Percentiles rank a stretch among this genome's conserved stretches.
Conservation (phyloP, 2,329 filamentous ascomycete species). For the Paecilomyces fulvus region DNA sequence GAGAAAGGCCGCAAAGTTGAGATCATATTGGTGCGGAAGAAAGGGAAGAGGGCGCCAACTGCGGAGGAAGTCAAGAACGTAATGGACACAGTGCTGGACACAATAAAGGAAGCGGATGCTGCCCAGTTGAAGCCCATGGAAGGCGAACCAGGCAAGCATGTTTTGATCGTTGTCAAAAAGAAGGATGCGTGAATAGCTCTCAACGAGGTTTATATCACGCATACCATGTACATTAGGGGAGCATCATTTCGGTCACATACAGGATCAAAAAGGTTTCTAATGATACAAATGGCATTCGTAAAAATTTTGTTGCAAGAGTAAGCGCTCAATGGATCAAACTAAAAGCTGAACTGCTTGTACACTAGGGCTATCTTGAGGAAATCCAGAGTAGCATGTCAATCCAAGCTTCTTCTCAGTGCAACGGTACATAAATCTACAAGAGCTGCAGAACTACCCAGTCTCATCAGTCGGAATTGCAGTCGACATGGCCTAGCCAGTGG, state of each 20-base stretch:
- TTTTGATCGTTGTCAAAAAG: slow-evolving; percentile 30
- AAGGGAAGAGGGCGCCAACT: slow-evolving; percentile 51
- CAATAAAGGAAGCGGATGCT: slow-evolving; percentile 35
- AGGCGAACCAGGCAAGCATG: slow-evolving; percentile 30
- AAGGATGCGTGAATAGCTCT: slow-evolving; percentile 8
- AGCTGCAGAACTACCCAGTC: background rate
- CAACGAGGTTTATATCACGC: background rate
- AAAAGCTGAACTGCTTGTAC: background rate
- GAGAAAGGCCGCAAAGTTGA: slow-evolving; percentile 68
- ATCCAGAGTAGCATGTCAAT: background rate
- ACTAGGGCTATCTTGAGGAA: background rate
- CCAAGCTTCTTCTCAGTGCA: background rate
- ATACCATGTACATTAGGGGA: background rate
- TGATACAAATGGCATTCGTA: background rate
- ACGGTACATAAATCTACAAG: background rate
- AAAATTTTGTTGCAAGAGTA: background rate
- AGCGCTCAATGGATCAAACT: background rate
- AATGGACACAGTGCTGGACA: slow-evolving; percentile 43
- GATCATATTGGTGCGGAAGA: slow-evolving; percentile 61
- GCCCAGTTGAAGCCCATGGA: slow-evolving; percentile 34
- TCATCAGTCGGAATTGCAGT: background rate
- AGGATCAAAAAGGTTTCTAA: background rate
- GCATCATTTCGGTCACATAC: background rate
- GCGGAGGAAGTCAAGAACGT: slow-evolving; percentile 53
- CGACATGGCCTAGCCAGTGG: background rate